Conservation (phyloP, 2,329 filamentous ascomycete genomes). For the Sporothrix mexicana region DNA sequence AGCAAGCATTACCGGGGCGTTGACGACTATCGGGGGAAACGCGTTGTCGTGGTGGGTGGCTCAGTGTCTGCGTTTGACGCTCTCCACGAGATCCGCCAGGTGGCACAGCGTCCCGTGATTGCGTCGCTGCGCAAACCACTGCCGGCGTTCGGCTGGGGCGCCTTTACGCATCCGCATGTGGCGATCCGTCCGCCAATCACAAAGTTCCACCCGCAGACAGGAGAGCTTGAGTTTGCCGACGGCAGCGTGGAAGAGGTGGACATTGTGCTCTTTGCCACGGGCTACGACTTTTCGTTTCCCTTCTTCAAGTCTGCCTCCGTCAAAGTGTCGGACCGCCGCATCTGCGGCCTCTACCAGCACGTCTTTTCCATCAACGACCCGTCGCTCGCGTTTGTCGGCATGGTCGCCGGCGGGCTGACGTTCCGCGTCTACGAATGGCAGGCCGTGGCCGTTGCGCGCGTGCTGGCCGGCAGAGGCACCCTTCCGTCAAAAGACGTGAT, state of each 20-base stretch:
- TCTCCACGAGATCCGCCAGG: conserved; percentile 41
- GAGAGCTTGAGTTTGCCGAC: conserved; percentile 64
- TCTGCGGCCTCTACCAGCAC: conserved; percentile 63
- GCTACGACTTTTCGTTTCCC: conserved; percentile 72
- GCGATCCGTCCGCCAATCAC: conserved; percentile 45
- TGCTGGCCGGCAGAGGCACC: conserved; percentile 57
- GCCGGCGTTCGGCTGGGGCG: conserved; percentile 40
- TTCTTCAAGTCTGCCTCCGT: conserved; percentile 62
- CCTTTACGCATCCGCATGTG: conserved; percentile 50
- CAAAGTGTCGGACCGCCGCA: conserved; percentile 57
- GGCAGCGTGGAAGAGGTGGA: conserved; percentile 64
- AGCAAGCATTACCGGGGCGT: conserved; percentile 60
- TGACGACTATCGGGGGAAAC: conserved; percentile 59
- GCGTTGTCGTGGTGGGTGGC: conserved; percentile 66
- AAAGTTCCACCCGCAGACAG: conserved; percentile 51
- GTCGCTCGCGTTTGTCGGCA: conserved; percentile 63
- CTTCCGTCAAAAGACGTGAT: conserved; percentile 58
- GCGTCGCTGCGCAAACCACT: conserved; percentile 9
- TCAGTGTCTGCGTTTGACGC: conserved; percentile 66
- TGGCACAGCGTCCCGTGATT: conserved; percentile 3
- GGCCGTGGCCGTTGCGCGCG: conserved; percentile 26
- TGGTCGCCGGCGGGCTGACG: conserved; percentile 63
- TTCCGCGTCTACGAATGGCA: conserved; percentile 70
- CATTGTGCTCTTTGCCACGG: conserved; percentile 70
- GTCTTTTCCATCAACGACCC: conserved; percentile 62